Evolutionary conservation across 2,329 filamentous ascomycete genomes (phyloP).

Genomic region (Mariannaea sp.): DNA sequence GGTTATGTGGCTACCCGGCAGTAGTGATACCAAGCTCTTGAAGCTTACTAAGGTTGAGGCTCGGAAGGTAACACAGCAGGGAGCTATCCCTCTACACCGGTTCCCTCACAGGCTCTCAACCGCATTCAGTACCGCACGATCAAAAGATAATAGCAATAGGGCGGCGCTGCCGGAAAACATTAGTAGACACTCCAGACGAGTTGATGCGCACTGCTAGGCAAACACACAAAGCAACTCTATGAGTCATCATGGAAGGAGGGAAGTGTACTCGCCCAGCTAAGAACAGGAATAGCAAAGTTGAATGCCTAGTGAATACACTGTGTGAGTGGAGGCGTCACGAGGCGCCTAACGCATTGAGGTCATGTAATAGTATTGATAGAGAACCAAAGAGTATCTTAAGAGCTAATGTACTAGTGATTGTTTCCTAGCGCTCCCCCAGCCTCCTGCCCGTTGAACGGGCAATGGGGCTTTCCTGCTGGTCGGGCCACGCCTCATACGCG

Average conservation of each 20-base stretch:
- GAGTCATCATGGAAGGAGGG: not conserved
- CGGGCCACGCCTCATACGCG: no score
- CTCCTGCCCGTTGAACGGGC: no score
- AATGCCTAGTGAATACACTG: no score
- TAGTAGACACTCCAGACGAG: not conserved
- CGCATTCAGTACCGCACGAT: not conserved
- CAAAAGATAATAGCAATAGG: not conserved
- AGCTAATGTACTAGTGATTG: no score
- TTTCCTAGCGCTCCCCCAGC: no score
- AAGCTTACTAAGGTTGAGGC: not conserved
- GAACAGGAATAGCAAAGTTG: not conserved
- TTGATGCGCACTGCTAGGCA: not conserved
- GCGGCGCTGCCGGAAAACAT: not conserved
- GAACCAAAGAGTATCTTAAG: no score
- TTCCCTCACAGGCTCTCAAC: not conserved
- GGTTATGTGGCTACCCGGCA: conserved; percentile 12
- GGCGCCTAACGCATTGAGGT: no score
- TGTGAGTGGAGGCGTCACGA: no score
- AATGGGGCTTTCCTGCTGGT: no score
- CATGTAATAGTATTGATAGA: no score
- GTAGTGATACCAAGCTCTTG: not conserved
- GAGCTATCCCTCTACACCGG: not conserved
- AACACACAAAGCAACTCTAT: not conserved
- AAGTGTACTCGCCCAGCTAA: not conserved
- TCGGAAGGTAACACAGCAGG: not conserved